A percentile compares a stretch with the other conserved stretches of the same genome.
Conservation (phyloP, 495 filamentous ascomycete genomes). For the Aspergillus egyptiacus region DNA sequence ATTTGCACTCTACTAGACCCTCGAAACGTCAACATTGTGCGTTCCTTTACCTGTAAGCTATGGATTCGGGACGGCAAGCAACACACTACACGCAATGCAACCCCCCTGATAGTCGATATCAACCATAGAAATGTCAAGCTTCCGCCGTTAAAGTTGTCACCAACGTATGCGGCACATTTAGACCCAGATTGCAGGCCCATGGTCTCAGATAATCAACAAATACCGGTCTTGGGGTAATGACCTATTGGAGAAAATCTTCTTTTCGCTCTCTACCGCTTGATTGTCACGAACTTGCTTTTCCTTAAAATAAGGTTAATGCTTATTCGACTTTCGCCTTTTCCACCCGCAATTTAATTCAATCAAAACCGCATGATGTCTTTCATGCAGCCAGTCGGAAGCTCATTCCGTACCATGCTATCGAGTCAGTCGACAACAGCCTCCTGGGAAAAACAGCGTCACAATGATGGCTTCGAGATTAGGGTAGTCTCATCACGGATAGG, state of each 20-base stretch:
- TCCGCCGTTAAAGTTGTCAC: background rate
- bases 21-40: background rate
- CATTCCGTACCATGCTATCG: background rate
- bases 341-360: background rate
- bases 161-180: background rate
- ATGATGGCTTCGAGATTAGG: constrained; percentile 3
- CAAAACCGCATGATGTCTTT: background rate
- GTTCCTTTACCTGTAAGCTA: background rate
- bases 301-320: constrained; percentile 1
- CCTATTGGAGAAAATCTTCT: no score
- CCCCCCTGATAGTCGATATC: background rate
- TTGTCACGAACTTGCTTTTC: background rate
- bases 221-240: no score
- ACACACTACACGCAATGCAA: background rate
- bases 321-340: background rate
- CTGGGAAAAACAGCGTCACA: background rate
- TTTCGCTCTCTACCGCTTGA: no score
- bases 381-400: background rate
- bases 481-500: background rate
- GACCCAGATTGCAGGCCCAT: no score
- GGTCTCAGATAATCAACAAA: no score
- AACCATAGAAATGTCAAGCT: no score
- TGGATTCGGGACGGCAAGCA: background rate
- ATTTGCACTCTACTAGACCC: constrained; percentile 32
- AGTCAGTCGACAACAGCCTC: background rate